Evolutionary conservation across 768 basidiomycete genomes (phyloP).

Genomic region (Pholiota molesta): DNA sequence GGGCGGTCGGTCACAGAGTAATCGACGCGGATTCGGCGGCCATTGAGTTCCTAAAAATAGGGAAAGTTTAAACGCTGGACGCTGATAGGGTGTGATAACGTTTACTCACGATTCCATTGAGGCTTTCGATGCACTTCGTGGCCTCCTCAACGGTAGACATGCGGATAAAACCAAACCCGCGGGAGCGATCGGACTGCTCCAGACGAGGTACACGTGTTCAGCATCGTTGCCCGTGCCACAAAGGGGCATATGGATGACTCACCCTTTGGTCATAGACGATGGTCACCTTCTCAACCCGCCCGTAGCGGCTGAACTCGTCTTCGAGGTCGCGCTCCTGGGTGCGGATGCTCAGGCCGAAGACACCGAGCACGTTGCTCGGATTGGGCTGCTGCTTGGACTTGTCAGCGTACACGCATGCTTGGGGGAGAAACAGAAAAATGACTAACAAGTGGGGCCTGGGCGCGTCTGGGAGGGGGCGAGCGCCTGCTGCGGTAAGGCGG

Average conservation of each 20-base stretch:
- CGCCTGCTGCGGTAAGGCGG: constrained; percentile 54
- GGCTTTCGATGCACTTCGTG: constrained; percentile 79
- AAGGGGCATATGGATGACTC: constrained; percentile 36
- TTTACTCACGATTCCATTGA: constrained; percentile 85
- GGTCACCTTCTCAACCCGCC: constrained; percentile 91
- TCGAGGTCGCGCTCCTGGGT: constrained; percentile 94
- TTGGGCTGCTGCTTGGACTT: constrained; percentile 73
- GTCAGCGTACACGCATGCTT: constrained; percentile 34
- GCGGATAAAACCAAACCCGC: constrained; percentile 97
- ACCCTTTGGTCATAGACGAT: constrained; percentile 98
- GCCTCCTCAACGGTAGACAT: constrained; percentile 93
- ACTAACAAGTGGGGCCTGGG: constrained; percentile 78
- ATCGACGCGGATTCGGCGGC: constrained; percentile 94
- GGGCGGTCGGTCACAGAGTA: constrained; percentile 94
- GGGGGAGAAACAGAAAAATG: constrained; percentile 14
- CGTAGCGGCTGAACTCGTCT: constrained; percentile 89
- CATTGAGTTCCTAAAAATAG: constrained; percentile 78
- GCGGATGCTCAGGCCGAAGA: constrained; percentile 97
- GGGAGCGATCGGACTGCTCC: constrained; percentile 86
- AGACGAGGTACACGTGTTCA: constrained; percentile 15
- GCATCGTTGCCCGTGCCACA: constrained; percentile 4
- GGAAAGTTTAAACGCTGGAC: constrained; percentile 9
- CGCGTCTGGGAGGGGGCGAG: constrained; percentile 62
- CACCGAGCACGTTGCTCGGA: constrained; percentile 88
- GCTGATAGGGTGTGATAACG: background rate